phyloP scores from a whole-genome alignment of 257 asterid species.

The Fraxinus americana region DNA sequence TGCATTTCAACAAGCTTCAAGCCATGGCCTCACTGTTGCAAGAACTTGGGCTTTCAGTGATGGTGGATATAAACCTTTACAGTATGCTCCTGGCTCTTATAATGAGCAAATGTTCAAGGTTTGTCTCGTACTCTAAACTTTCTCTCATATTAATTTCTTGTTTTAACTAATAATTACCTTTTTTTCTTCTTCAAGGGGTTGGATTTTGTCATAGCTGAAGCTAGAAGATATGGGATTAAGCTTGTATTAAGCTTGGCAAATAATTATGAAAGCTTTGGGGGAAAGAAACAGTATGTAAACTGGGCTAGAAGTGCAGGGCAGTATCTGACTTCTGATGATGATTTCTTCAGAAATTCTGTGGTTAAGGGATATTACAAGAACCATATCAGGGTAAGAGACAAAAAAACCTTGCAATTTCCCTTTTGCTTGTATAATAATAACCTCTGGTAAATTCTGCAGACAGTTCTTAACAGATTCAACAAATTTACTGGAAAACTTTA shows the following conservation, averaged over 20 bases:
- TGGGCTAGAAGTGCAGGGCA: conserved; percentile 85
- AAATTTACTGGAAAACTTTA: conserved; percentile 54
- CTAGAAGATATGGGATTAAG: conserved; percentile 73
- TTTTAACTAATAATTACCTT: neutral
- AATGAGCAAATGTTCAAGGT: conserved; percentile 74
- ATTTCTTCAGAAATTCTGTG: conserved; percentile 66
- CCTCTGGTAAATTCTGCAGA: conserved; percentile 39
- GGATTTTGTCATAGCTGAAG: conserved; percentile 90
- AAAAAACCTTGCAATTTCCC: neutral
- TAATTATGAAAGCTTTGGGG: conserved; percentile 85
- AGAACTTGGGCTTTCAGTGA: conserved; percentile 98
- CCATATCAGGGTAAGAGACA: conserved; percentile 56
- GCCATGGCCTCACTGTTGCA: conserved; percentile 76
- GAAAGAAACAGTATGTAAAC: conserved; percentile 84
- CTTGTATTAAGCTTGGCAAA: conserved; percentile 73
- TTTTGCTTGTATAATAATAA: too few relatives aligned
- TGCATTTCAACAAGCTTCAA: conserved; percentile 72
- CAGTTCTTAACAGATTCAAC: conserved; percentile 69
- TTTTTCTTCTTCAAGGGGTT: conserved; percentile 53
- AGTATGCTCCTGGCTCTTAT: conserved; percentile 73
- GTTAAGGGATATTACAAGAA: conserved; percentile 74
- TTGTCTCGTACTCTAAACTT: neutral
- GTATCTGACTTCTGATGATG: conserved; percentile 73
- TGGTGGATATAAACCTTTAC: conserved; percentile 78
- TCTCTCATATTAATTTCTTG: neutral